A percentile compares a stretch with the other conserved stretches of the same genome.
phyloP scores from a whole-genome alignment of 495 filamentous ascomycete genomes.

The Tirmania nivea region DNA sequence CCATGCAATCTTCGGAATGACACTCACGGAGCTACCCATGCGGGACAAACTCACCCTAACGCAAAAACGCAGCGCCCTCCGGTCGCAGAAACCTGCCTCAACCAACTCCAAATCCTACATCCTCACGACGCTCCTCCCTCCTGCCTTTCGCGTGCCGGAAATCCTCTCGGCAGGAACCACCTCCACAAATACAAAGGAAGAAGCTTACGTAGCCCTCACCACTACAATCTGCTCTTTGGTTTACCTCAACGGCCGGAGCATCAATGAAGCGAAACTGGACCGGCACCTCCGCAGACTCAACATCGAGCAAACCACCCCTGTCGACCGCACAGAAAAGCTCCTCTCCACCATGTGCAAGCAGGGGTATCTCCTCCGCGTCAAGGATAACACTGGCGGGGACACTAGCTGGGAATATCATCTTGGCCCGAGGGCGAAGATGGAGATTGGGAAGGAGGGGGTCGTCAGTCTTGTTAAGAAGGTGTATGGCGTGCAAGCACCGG shows the following conservation, averaged over 20 bases:
- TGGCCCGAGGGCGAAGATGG: conserved; percentile 18
- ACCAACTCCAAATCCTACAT: conserved; percentile 50
- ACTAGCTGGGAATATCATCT: conserved; percentile 19
- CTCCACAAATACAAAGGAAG: conserved; percentile 35
- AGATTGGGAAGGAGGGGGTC: conserved; percentile 57
- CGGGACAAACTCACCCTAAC: conserved; percentile 57
- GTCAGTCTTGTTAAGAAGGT: conserved; percentile 44
- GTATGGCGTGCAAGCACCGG: conserved; percentile 24
- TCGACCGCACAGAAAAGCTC: conserved; percentile 55
- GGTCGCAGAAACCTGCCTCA: conserved; percentile 2
- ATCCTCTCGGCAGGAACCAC: conserved; percentile 39
- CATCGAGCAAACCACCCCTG: conserved; percentile 47
- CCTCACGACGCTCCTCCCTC: conserved; percentile 46
- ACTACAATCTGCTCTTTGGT: conserved; percentile 61
- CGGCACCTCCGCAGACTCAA: conserved; percentile 58
- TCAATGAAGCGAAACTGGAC: conserved; percentile 50
- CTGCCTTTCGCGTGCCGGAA: conserved; percentile 34
- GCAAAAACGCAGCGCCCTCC: conserved; percentile 40
- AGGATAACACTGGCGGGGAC: conserved; percentile 44
- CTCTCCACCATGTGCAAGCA: conserved; percentile 57
- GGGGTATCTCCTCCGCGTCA: conserved; percentile 57
- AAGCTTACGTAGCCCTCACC: conserved; percentile 58
- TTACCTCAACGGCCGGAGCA: conserved; percentile 41
- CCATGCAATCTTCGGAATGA: conserved; percentile 54
- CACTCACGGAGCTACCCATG: conserved; percentile 57